phyloP scores from a whole-genome alignment of 1,284 basidiomycete genomes.

The Peniophora sp. region DNA sequence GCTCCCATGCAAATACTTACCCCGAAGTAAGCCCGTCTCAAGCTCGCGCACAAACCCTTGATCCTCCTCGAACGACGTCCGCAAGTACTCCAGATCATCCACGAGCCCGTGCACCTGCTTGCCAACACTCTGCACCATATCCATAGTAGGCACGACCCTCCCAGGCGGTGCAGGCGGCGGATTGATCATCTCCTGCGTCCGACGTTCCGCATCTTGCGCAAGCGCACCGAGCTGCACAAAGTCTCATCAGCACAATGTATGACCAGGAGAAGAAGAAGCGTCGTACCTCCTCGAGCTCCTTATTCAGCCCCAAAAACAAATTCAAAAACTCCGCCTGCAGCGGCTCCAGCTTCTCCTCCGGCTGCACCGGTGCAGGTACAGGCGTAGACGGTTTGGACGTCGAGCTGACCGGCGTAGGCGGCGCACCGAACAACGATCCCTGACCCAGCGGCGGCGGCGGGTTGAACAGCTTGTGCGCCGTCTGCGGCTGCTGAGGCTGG shows the following conservation, averaged over 20 bases:
- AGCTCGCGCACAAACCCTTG: constrained; percentile 42
- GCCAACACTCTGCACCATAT: constrained; percentile 31
- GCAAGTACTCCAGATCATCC: constrained; percentile 43
- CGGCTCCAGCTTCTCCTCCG: constrained; percentile 24
- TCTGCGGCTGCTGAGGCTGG: neutral
- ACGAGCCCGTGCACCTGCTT: constrained; percentile 39
- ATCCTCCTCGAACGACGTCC: constrained; percentile 32
- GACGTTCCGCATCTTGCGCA: constrained; percentile 23
- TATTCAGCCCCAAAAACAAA: constrained; percentile 33
- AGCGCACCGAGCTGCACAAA: constrained; percentile 35
- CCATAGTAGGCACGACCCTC: neutral
- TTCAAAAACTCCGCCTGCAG: constrained; percentile 53
- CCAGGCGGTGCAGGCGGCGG: neutral
- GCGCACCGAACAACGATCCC: constrained; percentile 9
- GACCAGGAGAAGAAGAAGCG: neutral
- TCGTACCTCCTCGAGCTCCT: constrained; percentile 48
- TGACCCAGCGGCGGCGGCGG: constrained; percentile 32
- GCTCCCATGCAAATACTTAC: constrained; percentile 24
- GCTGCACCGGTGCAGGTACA: neutral
- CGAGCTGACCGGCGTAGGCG: constrained; percentile 7
- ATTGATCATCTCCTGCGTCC: constrained; percentile 1
- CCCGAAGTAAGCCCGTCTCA: constrained; percentile 59
- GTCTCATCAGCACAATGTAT: too few relatives aligned
- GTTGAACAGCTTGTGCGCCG: constrained; percentile 10
- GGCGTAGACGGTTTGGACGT: constrained; percentile 18